phyloP scores from a whole-genome alignment of 208 protist species.

The Angomonas desouzai region DNA sequence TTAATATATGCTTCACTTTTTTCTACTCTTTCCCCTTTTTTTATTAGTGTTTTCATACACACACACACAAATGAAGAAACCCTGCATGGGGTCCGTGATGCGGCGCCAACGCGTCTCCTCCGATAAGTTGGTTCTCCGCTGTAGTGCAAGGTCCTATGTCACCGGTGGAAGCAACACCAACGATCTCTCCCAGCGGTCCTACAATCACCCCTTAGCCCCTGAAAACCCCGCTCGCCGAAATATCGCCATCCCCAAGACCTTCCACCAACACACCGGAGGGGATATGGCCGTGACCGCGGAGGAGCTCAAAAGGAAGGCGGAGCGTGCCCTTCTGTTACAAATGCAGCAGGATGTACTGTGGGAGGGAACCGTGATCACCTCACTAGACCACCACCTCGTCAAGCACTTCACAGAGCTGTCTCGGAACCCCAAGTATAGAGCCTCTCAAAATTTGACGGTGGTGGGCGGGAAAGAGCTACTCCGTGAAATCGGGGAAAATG shows the following conservation, averaged over 20 bases:
- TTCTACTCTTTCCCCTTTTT: too few relatives aligned
- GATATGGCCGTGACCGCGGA: slow-evolving; percentile 42
- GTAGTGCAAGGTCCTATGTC: slow-evolving; percentile 34
- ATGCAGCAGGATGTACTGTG: slow-evolving; percentile 85
- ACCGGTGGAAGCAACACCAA: slow-evolving; percentile 23
- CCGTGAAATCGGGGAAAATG: slow-evolving; percentile 72
- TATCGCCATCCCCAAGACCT: slow-evolving; percentile 50
- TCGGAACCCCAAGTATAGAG: slow-evolving; percentile 73
- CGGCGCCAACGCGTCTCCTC: too few relatives aligned
- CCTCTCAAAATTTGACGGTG: slow-evolving; percentile 66
- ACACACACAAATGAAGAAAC: too few relatives aligned
- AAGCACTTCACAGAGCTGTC: slow-evolving; percentile 78
- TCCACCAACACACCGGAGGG: slow-evolving; percentile 21
- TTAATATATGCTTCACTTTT: too few relatives aligned
- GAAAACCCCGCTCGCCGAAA: slow-evolving; percentile 73
- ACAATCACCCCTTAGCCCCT: slow-evolving; percentile 65
- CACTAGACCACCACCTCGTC: slow-evolving; percentile 59
- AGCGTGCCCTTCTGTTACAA: slow-evolving; percentile 60
- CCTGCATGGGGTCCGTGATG: too few relatives aligned
- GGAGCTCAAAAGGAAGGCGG: slow-evolving; percentile 57
- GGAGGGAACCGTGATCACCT: slow-evolving; percentile 78
- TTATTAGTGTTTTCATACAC: too few relatives aligned
- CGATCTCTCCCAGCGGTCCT: slow-evolving; percentile 41
- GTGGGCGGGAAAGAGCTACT: slow-evolving; percentile 74
- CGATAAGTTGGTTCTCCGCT: background rate